These are phyloP conservation scores for Lentinula sp. DNA, from an alignment of 768 basidiomycete genomes.

Conservation along the genomic window DNA sequence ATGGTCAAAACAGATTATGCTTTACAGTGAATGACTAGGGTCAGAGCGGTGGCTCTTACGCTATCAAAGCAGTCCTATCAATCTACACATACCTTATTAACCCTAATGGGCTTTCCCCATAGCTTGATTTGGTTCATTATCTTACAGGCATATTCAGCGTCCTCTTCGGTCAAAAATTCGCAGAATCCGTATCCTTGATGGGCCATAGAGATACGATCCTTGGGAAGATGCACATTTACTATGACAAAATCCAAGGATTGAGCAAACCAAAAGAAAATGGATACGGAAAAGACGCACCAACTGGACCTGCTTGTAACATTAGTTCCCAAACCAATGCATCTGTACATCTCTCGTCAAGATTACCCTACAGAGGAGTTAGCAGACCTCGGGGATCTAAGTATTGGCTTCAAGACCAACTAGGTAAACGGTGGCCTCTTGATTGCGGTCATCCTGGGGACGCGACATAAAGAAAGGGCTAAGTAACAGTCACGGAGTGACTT, in stretches of 20 bases:
- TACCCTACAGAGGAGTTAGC: conserved; percentile 55
- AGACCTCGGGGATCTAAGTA: not conserved
- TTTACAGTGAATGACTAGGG: not conserved
- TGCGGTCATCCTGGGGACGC: conserved; percentile 81
- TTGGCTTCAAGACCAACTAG: conserved; percentile 38
- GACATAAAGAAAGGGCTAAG: conserved; percentile 31
- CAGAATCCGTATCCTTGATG: conserved; percentile 99
- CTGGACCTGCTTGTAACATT: conserved; percentile 98
- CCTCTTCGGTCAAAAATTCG: conserved; percentile 98
- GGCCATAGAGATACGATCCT: conserved; percentile 96
- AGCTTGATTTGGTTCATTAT: conserved; percentile 99
- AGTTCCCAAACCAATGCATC: conserved; percentile 97
- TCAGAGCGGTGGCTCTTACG: conserved; percentile 1
- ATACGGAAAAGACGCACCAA: conserved; percentile 54
- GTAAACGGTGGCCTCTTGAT: conserved; percentile 89
- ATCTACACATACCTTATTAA: conserved; percentile 81
- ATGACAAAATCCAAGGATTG: not conserved
- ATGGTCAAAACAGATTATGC: not conserved
- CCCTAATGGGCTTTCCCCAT: conserved; percentile 97
- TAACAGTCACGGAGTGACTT: not conserved
- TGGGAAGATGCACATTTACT: conserved; percentile 98
- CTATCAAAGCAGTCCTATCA: conserved; percentile 4
- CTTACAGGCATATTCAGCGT: conserved; percentile 99
- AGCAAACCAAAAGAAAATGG: conserved; percentile 1
- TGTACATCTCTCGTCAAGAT: conserved; percentile 90